These are phyloP conservation scores for Ganoderma meredithae DNA, from an alignment of 1,284 basidiomycete genomes.

Conservation along the genomic window DNA sequence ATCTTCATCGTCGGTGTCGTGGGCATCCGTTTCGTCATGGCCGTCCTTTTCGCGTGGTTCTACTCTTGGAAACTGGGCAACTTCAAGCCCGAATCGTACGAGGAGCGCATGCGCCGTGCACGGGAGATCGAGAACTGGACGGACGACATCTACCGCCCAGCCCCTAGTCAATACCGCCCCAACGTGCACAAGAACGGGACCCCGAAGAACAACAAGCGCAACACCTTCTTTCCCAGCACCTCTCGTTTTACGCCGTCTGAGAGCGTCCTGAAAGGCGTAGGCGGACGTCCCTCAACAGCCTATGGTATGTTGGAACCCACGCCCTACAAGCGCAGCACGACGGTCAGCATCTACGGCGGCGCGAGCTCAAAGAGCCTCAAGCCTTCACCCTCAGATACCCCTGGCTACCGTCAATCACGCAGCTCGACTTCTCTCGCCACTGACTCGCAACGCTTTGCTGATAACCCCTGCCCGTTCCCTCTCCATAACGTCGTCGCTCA, in stretches of 20 bases:
- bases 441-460: slow-evolving; percentile 58
- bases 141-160: slow-evolving; percentile 94
- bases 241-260: slow-evolving; percentile 90
- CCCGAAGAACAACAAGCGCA: slow-evolving; percentile 64
- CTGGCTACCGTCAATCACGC: slow-evolving; percentile 76
- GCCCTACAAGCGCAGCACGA: slow-evolving; percentile 61
- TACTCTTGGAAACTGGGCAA: slow-evolving; percentile 93
- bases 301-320: slow-evolving; percentile 78
- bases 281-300: slow-evolving; percentile 73
- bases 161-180: slow-evolving; percentile 91
- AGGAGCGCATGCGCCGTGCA: slow-evolving; percentile 91
- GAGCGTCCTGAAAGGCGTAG: slow-evolving; percentile 66
- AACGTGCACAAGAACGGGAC: slow-evolving; percentile 81
- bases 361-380: slow-evolving; percentile 49
- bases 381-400: slow-evolving; percentile 79
- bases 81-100: slow-evolving; percentile 93
- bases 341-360: slow-evolving; percentile 63
- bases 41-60: slow-evolving; percentile 98
- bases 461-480: slow-evolving; percentile 91
- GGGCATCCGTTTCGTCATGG: slow-evolving; percentile 95
- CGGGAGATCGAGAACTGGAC: slow-evolving; percentile 97
- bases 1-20: slow-evolving; percentile 99
- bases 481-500: slow-evolving; percentile 91
- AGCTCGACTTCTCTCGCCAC: slow-evolving; percentile 81
- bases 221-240: slow-evolving; percentile 80